Evolutionary conservation across 164 flowering plant species (phyloP), one percentile per base, ranked within the genome.

Genomic region (Piper longum): DNA sequence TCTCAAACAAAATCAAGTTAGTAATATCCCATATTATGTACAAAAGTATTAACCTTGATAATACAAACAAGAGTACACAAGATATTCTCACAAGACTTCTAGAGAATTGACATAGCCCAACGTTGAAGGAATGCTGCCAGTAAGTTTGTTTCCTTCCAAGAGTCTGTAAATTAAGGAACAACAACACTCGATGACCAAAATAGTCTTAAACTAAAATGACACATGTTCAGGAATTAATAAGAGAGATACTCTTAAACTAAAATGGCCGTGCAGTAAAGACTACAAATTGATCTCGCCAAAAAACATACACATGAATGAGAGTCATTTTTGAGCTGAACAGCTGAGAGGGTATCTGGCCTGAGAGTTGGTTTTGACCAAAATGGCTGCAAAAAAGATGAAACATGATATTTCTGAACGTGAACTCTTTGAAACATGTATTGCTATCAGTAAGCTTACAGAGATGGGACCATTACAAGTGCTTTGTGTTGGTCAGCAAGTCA

Each of bases 11-110:
- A 44, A 43, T 8, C 26, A 14, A 52, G 36, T 39, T 19, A 65
- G 55, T 39, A 7, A 54, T 41, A 52, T 12, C 8, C 14, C 12
- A 48, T 26, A 14, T 48, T 48, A 48, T 0, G 14, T 9, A 26
- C 11, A 44, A 0, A 44, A 5, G 14, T 48, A 48, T 48, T 5
- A 12, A 8, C 52, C 52, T 2, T 48, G 14, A 48, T 2, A 48
- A 48, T 26, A 26, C 14, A 48, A 9, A 14, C 9, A 48, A 1
- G 11, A 9, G 14, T 9, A 48, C 14, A 2, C 9, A 9, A 48
- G 3, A 8, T 12, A 48, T 48, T 86, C 96, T 89, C 80, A 92
- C 98, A 89, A 86, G 82, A 84, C 91, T 84, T 89, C 96, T 64
- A 92, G 86, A 60, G 82, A 80, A 71, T 73, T 66, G 71, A 92